A percentile compares a stretch with the other conserved stretches of the same genome.
Conservation (phyloP, 257 asterid species). For the Solanum sejunctum region DNA sequence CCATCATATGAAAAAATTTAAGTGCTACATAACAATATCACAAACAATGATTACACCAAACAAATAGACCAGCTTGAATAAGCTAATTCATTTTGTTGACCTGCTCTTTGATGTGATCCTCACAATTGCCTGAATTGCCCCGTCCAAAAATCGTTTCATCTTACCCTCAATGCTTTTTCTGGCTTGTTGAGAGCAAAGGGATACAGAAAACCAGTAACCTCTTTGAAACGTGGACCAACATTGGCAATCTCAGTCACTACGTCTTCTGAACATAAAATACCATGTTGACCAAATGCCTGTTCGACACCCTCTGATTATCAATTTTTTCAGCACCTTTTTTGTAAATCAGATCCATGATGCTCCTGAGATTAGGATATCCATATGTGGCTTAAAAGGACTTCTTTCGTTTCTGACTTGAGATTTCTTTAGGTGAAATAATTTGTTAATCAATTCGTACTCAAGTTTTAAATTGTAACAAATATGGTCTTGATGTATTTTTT, state of each 20-base stretch:
- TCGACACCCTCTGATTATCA: slow-evolving; percentile 51
- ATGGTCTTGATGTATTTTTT: no score
- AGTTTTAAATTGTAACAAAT: no score
- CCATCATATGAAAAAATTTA: neutral
- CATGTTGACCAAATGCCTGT: slow-evolving; percentile 61
- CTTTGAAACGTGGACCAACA: slow-evolving; percentile 56
- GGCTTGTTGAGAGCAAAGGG: slow-evolving; percentile 69
- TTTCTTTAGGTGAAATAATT: no score
- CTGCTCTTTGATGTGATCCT: no score
- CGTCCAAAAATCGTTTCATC: slow-evolving; percentile 59
- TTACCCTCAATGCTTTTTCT: slow-evolving; percentile 60
- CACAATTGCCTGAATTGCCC: slow-evolving; percentile 78
- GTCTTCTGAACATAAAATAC: neutral
- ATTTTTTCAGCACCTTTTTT: slow-evolving; percentile 70
- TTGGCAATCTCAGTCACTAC: neutral
- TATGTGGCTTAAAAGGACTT: no score
- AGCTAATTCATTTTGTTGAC: no score
- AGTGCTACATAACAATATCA: neutral
- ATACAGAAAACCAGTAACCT: slow-evolving; percentile 47
- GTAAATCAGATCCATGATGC: slow-evolving; percentile 50
- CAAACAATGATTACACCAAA: neutral
- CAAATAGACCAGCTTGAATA: no score
- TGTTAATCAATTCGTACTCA: no score
- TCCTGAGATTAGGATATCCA: no score
- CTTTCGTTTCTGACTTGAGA: no score